Conservation (phyloP, 176 grass and related monocot genomes). For the Oryza meridionalis region DNA sequence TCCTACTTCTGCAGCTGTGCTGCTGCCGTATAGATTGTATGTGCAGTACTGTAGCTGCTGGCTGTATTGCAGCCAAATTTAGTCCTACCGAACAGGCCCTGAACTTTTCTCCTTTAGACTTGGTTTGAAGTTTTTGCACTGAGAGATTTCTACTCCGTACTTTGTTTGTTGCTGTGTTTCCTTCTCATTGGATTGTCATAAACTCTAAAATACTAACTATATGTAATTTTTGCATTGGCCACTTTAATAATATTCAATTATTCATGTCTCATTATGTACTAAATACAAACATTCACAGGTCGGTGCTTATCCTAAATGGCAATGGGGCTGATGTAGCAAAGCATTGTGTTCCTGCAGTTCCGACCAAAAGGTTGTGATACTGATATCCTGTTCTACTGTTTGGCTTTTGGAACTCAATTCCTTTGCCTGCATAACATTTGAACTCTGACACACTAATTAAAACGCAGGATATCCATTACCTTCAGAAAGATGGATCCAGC, state of each 20-base stretch:
- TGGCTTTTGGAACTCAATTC: background rate
- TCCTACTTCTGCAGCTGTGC: no score
- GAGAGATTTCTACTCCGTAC: background rate
- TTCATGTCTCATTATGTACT: conserved; percentile 12
- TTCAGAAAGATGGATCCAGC: conserved; percentile 83
- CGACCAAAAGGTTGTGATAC: conserved; percentile 61
- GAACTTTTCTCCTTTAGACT: background rate
- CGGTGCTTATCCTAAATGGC: conserved; percentile 82
- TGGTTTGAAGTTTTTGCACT: background rate
- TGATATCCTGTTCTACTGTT: conserved; percentile 31
- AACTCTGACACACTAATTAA: conserved; percentile 31
- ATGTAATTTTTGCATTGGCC: background rate
- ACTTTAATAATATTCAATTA: background rate
- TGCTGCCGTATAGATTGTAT: no score
- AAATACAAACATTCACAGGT: conserved; percentile 52
- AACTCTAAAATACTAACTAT: background rate
- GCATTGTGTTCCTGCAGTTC: conserved; percentile 86
- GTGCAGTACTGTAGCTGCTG: no score
- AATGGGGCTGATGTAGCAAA: conserved; percentile 89
- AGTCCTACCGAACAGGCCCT: no score
- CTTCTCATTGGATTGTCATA: background rate
- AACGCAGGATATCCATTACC: conserved; percentile 86
- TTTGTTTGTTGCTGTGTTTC: background rate
- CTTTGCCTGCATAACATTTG: conserved; percentile 25
- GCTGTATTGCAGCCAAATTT: no score